Percentiles rank a stretch among this genome's conserved stretches.
phyloP scores from a whole-genome alignment of 768 basidiomycete genomes.

The Serendipita sp. region DNA sequence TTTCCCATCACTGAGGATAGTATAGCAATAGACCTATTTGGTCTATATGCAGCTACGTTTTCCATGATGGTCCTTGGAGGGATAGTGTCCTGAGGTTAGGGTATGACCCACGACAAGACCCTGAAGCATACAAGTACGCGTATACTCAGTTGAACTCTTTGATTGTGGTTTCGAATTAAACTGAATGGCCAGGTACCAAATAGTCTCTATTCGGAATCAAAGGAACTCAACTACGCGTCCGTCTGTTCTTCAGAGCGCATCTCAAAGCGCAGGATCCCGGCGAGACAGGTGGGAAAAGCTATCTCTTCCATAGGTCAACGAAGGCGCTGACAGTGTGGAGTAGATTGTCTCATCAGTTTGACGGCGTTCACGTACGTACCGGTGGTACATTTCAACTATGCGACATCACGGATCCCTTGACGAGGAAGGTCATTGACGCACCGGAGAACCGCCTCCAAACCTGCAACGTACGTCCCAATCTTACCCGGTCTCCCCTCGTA shows the following conservation, averaged over 20 bases:
- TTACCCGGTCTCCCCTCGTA: not conserved
- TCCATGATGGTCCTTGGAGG: constrained; percentile 87
- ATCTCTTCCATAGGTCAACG: not conserved
- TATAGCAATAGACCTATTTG: constrained; percentile 65
- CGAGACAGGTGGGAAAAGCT: not conserved
- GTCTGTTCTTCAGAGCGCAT: constrained; percentile 38
- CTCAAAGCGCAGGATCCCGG: not conserved
- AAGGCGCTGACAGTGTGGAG: no score
- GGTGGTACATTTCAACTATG: constrained; percentile 89
- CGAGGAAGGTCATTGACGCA: constrained; percentile 51
- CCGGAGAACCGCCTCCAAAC: constrained; percentile 32
- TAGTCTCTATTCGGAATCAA: constrained; percentile 77
- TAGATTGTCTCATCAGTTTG: constrained; percentile 66
- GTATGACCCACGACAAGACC: constrained; percentile 75
- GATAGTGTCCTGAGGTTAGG: constrained; percentile 75
- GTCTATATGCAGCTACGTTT: constrained; percentile 71
- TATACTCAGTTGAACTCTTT: not conserved
- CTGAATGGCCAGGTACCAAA: constrained; percentile 53
- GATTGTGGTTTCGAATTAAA: not conserved
- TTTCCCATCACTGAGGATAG: not conserved
- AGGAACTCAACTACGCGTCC: constrained; percentile 66
- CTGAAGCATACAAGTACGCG: constrained; percentile 31
- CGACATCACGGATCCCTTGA: constrained; percentile 73
- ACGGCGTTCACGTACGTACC: constrained; percentile 71
- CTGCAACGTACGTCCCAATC: not conserved